Conservation (phyloP, 75 land plant species). For the Cunninghamia lanceolata region DNA sequence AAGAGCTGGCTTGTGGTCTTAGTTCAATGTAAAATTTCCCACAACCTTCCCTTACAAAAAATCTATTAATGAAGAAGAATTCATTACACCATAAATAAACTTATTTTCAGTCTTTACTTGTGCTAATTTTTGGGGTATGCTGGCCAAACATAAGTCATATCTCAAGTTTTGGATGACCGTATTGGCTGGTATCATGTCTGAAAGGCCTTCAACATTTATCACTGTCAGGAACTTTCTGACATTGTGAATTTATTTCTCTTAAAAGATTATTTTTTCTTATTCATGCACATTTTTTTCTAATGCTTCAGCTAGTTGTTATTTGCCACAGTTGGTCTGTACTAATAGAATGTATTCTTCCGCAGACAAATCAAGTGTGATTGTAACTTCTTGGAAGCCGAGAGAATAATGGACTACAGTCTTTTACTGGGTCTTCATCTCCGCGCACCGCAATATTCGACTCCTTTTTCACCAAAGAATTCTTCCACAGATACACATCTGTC, state of each 20-base stretch:
- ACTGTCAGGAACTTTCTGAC: background rate
- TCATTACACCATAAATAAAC: background rate
- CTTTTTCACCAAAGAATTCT: slow-evolving; percentile 29
- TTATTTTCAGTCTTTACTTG: background rate
- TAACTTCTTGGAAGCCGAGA: slow-evolving; percentile 67
- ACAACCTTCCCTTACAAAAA: background rate
- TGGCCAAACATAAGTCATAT: background rate
- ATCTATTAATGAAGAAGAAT: background rate
- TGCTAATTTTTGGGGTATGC: background rate
- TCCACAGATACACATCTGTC: background rate
- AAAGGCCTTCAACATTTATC: background rate
- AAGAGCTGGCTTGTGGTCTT: background rate
- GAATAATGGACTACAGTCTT: slow-evolving; percentile 91
- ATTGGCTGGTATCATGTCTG: background rate
- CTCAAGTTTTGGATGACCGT: background rate
- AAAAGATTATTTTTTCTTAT: background rate
- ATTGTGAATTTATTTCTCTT: background rate
- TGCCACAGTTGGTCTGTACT: background rate
- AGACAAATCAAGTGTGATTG: slow-evolving; percentile 79
- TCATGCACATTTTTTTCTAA: background rate
- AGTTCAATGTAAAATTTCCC: background rate
- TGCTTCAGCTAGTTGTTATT: background rate
- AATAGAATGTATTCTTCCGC: slow-evolving; percentile 11
- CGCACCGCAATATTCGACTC: slow-evolving; percentile 36
- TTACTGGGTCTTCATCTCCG: slow-evolving; percentile 70